phyloP scores from a whole-genome alignment of 73 alveolate genomes.

The Durusdinium trenchii region DNA sequence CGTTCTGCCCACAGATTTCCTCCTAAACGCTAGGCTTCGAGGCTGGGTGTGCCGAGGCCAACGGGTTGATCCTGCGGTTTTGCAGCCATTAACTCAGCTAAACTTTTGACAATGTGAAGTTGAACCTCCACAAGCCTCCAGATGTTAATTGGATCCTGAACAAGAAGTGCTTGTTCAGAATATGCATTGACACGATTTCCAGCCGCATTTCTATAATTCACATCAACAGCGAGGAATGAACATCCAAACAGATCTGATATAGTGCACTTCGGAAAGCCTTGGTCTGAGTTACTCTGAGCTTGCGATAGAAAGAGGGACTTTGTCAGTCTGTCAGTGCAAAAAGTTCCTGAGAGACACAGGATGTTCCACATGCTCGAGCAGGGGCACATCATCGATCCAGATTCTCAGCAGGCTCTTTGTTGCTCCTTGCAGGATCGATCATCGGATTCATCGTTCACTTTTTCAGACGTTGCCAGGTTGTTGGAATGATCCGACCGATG shows the following conservation, averaged over 20 bases:
- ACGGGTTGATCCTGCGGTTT: constrained; percentile 74
- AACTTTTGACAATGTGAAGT: neutral
- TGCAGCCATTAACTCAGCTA: constrained; percentile 20
- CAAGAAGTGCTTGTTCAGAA: neutral
- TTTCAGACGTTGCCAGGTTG: neutral
- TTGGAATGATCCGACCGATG: constrained; percentile 91
- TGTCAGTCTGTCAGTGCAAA: neutral
- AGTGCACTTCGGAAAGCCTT: constrained; percentile 76
- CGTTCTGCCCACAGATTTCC: neutral
- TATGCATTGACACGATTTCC: neutral
- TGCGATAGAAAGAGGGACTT: neutral
- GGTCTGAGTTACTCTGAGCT: neutral
- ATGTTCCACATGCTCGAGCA: constrained; percentile 89
- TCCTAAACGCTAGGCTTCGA: too few species aligned
- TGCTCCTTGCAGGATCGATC: neutral
- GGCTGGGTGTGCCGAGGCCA: constrained; percentile 10
- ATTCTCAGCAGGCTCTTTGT: constrained; percentile 66
- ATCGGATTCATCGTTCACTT: neutral
- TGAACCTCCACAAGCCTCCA: neutral
- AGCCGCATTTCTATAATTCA: neutral
- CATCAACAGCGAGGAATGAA: constrained; percentile 56
- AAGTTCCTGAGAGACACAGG: neutral
- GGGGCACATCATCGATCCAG: constrained; percentile 93
- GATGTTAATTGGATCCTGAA: neutral
- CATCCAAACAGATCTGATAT: constrained; percentile 53